Base-by-base conservation (phyloP, 208 protist species). In the Crithidia expoeki region DNA sequence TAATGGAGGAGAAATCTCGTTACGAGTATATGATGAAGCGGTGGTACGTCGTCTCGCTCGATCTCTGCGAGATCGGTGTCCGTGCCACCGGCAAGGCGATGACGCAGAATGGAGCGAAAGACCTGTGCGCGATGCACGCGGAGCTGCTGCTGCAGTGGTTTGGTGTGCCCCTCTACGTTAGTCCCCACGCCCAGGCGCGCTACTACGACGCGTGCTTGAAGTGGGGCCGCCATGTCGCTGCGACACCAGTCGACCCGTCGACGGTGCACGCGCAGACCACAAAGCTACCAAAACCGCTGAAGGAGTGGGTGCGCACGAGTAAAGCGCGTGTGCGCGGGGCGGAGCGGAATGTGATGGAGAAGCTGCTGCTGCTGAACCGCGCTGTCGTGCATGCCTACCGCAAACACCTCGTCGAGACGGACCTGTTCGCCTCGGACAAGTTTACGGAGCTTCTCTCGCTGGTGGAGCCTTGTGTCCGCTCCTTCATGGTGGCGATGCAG, bases 71-170 rank as follows among this genome's bases (percentile, higher is more conserved):
- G 23, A 51, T 68, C 10, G 21, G 19, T 1, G 34, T 89, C n/a
- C 53, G 50, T 4, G 82, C 83, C 1, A 68, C 76, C 1, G 89
- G 89, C 10, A 92, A 92, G 74, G 83, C 77, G 1, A 80, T 74
- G 40, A 80, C 67, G 44, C 58, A 78, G 21, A 49, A 64, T 17
- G 40, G 23, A 1, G 80, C 89, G 12, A 23, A 52, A 2, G 58
- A 72, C 11, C 52, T 94, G 50, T 94, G 89, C 59, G 89, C 89
- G 27, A 94, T 94, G 89, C 89, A 94, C 72, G 79, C 80, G 10
- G 89, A 94, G 76, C 40, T 65, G 44, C 66, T 92, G 12, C 66
- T 91, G 34, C 68, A 74, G 28, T 88, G 80, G 72, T 72, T 87
- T 9, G 89, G 89, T 4, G 53, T 90, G n/a, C 81, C 74, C 12